Conservation (phyloP, 768 basidiomycete genomes). For the Xerocomus brunneocitrinus region DNA sequence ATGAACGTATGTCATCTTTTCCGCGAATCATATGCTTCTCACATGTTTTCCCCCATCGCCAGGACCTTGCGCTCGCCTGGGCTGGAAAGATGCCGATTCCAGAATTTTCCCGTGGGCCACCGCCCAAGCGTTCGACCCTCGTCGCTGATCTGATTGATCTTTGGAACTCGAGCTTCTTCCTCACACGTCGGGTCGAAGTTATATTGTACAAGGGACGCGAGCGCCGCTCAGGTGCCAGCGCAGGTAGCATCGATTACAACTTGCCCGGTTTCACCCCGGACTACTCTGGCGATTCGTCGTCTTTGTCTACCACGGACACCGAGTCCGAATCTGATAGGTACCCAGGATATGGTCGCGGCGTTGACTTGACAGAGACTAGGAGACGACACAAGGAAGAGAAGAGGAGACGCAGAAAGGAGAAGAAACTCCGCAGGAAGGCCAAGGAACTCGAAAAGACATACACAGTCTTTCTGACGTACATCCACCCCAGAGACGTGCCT, state of each 20-base stretch:
- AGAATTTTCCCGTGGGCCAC: slow-evolving; percentile 41
- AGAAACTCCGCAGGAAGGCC: slow-evolving; percentile 54
- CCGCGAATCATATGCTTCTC: not conserved
- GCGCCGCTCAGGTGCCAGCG: slow-evolving; percentile 62
- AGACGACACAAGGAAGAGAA: slow-evolving; percentile 55
- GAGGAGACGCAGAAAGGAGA: slow-evolving; percentile 59
- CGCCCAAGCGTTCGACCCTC: slow-evolving; percentile 55
- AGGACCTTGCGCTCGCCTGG: slow-evolving; percentile 79
- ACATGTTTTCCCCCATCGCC: not conserved
- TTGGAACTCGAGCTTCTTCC: slow-evolving; percentile 79
- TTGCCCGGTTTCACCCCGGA: slow-evolving; percentile 47
- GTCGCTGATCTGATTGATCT: slow-evolving; percentile 70
- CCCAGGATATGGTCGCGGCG: slow-evolving; percentile 42
- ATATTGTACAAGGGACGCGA: slow-evolving; percentile 78
- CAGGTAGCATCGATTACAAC: slow-evolving; percentile 51
- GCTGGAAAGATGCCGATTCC: slow-evolving; percentile 68
- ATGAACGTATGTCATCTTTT: slow-evolving; percentile 55
- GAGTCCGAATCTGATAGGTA: slow-evolving; percentile 42
- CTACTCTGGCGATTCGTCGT: slow-evolving; percentile 36
- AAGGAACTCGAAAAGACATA: slow-evolving; percentile 61
- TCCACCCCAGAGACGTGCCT: slow-evolving; percentile 33
- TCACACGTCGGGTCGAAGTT: slow-evolving; percentile 69
- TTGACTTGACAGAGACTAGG: slow-evolving; percentile 46
- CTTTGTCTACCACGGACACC: slow-evolving; percentile 37
- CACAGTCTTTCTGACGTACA: slow-evolving; percentile 55